phyloP scores from a whole-genome alignment of 2,329 filamentous ascomycete genomes.

The Emergomyces africanus region DNA sequence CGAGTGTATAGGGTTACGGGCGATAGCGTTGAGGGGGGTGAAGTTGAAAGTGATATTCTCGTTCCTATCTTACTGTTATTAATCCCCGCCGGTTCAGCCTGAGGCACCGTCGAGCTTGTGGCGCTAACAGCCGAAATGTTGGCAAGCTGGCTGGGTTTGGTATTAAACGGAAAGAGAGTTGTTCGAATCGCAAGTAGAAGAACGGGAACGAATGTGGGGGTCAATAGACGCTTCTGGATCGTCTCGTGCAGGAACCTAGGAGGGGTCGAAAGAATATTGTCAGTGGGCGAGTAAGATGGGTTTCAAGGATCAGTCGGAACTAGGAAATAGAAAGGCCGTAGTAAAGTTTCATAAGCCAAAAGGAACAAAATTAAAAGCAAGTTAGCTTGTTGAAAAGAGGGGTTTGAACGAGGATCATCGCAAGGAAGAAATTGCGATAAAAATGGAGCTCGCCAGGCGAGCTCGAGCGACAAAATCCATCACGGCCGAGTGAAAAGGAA shows the following conservation, averaged over 20 bases:
- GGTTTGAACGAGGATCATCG: slow-evolving; percentile 2
- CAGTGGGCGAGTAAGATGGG: not conserved
- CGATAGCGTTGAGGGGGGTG: slow-evolving; percentile 9
- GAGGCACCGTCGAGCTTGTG: slow-evolving; percentile 5
- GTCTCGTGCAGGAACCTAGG: slow-evolving; percentile 33
- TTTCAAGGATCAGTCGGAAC: not conserved
- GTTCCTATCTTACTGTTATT: slow-evolving; percentile 3
- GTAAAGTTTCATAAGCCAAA: slow-evolving; percentile 1
- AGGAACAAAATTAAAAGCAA: not conserved
- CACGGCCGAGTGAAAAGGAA: not conserved
- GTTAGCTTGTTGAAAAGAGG: not conserved
- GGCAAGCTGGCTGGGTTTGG: slow-evolving; percentile 2
- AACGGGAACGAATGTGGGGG: slow-evolving; percentile 51
- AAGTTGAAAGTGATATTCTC: slow-evolving; percentile 1
- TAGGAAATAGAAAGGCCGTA: not conserved
- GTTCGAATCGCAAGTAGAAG: slow-evolving; percentile 51
- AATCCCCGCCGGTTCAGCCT: slow-evolving; percentile 14
- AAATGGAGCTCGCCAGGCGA: not conserved
- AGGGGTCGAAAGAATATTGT: not conserved
- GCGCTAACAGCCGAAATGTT: not conserved
- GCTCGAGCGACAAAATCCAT: not conserved
- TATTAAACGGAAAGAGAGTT: slow-evolving; percentile 59
- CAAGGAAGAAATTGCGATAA: not conserved
- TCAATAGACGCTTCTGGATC: slow-evolving; percentile 49
- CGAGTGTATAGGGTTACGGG: slow-evolving; percentile 1